Base-by-base conservation (phyloP, 2,329 filamentous ascomycete genomes). In the Verticillium albo-atrum region DNA sequence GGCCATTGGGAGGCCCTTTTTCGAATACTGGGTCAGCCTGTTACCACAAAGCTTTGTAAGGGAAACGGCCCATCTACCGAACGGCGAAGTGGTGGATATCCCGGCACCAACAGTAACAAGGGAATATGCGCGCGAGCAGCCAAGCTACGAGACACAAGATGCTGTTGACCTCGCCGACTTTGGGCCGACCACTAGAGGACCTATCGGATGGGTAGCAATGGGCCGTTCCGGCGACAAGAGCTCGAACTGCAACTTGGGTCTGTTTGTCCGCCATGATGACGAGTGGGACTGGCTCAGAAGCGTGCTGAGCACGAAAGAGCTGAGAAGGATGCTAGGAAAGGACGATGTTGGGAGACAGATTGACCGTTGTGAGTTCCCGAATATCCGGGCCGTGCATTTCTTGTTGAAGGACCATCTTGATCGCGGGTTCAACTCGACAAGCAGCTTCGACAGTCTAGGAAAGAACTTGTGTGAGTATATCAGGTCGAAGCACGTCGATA, bases 381-480 rank as follows among this genome's bases (percentile, higher is more conserved):
- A 71, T 3, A 72, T 82, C 0, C 66, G 66, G 35, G 79, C 79
- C 0, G 80, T 82, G 26, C 76, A 84, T 62, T 82, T 80, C 68
- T 78, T 82, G 14, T 68, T 82, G 2, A 81, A 81, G 60, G 79
- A 78, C 3, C 71, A 74, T 25, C 65, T 82, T 15, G 77, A 75
- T 0, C 61, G 74, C 0, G 76, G 75, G 0, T 79, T 84, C 4
- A 83, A 79, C 62, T 80, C 79, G 59, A 79, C 77, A 12, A 74
- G 69, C 30, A 65, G 74, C 47, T 63, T 84, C 20, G 82, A 84
- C 69, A 70, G 71, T 14, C 70, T 83, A 62, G 82, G 78, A 1
- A 84, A 84, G 65, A 79, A 80, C 0, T 81, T 83, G 68, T 78
- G 71, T 26, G 80, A 82, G 67, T 82, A 75, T 67, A 68, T 82